Evolutionary conservation across 2,329 filamentous ascomycete species (phyloP).

Genomic region (Erysiphe pulchra): DNA sequence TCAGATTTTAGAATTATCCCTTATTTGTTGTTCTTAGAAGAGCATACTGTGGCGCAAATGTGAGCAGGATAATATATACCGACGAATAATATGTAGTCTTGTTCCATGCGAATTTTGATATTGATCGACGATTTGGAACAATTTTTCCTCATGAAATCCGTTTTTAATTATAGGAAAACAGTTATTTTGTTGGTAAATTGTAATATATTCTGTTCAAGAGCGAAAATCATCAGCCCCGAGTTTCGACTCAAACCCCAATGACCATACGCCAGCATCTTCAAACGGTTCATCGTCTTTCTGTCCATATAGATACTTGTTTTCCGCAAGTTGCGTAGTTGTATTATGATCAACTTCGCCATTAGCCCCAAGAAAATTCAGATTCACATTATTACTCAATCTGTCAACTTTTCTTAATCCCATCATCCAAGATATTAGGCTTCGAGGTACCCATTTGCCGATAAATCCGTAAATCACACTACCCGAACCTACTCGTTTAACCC

Average conservation of each 20-base stretch:
- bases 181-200: no score
- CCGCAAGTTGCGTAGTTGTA: background rate
- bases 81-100: no score
- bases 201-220: background rate
- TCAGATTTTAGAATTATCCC: no score
- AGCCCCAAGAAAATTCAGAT: background rate
- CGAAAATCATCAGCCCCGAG: background rate
- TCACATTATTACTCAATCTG: background rate
- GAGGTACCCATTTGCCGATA: slow-evolving; percentile 58
- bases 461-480: slow-evolving; percentile 68
- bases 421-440: slow-evolving; percentile 70
- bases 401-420: slow-evolving; percentile 45
- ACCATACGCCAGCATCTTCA: background rate
- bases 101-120: no score
- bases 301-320: background rate
- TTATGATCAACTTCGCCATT: background rate
- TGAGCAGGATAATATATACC: no score
- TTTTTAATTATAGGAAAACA: no score
- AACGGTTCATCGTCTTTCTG: background rate
- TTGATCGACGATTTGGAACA: no score
- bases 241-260: background rate
- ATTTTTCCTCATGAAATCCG: no score
- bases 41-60: no score
- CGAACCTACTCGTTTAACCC: slow-evolving; percentile 54
- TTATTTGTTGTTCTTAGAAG: no score